Evolutionary conservation across 257 asterid genomes (phyloP), one percentile per base, ranked within the genome.

Genomic region (Solanum habrochaites): DNA sequence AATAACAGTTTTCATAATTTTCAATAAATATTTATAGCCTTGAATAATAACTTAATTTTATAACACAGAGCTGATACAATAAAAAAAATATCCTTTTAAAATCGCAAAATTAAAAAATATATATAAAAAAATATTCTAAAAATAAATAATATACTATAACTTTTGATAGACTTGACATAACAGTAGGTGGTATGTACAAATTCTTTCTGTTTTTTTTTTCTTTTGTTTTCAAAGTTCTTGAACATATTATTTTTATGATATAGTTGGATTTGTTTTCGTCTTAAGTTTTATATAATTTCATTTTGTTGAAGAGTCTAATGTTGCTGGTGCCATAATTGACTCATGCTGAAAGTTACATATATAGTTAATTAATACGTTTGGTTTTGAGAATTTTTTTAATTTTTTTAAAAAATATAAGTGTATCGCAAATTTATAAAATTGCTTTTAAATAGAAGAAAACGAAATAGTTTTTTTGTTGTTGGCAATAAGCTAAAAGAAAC

Each of bases 281-380:
- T 32, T 14, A 14, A 23, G 7, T 75, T 77, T n/a, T 77, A 77
- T 25, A n/a, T 43, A 25, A 14, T 25, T 77, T 77, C 25, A 77
- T 77, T 77, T 77, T 9, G 81, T 21, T 73, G 16, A 21, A 21
- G 52, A 21, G 49, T 73, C 29, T 37, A 72, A 37, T 11, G 81
- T 10, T 77, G 58, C 27, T 77, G 62, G 83, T 43, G 83, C 62
- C 83, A 77, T n/a, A 77, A 43, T 77, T 43, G 83, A 14, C 39
- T 25, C 37, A 3, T 39, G 29, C 2, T 42, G 58, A 42, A 75
- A 11, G 58, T 75, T 42, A 23, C 52, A 39, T 56, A 18, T 23
- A 18, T 56, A 56, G 20, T 56, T 18, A 56, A 52, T 52, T 52
- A 2, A 52, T 52, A 16, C 9, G 0, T 0, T 52, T 1, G 7